A percentile compares a stretch with the other conserved stretches of the same genome.
These are phyloP conservation scores for Colletotrichum endophyticum DNA, from an alignment of 2,329 filamentous ascomycete species.

Conservation along the genomic window DNA sequence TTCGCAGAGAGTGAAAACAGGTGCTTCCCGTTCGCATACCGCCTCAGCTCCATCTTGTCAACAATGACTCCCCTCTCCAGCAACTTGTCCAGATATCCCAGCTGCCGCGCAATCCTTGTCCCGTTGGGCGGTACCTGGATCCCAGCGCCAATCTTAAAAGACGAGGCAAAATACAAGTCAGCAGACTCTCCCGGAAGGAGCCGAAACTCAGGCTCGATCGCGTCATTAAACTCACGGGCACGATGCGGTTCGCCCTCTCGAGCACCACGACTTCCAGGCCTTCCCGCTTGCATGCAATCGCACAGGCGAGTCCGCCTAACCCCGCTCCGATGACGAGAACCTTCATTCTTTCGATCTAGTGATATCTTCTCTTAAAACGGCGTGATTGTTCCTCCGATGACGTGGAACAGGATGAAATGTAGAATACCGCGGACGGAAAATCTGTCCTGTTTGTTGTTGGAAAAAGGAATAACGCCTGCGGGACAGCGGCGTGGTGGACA, in stretches of 20 bases:
- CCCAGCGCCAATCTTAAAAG: constrained; percentile 6
- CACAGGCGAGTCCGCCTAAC: constrained; percentile 15
- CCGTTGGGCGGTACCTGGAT: constrained; percentile 15
- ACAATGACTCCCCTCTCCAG: background rate
- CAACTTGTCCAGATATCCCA: constrained; percentile 1
- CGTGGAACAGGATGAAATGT: background rate
- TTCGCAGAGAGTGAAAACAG: background rate
- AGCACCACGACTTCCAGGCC: constrained; percentile 18
- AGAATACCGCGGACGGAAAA: background rate
- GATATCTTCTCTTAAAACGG: background rate
- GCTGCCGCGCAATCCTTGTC: background rate
- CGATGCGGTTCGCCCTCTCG: constrained; percentile 4
- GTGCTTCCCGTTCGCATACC: background rate
- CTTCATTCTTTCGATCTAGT: background rate
- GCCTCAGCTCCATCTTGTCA: background rate
- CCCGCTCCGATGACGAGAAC: constrained; percentile 14
- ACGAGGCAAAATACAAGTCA: background rate
- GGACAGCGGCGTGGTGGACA: background rate
- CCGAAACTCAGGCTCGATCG: background rate
- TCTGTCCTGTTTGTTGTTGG: background rate
- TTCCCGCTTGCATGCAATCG: constrained; percentile 5
- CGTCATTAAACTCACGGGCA: background rate
- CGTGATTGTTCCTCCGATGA: background rate
- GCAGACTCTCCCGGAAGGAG: too few species aligned
- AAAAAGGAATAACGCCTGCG: background rate